Evolutionary conservation across 345 rosid species (phyloP).

Genomic region (Gossypium australe): DNA sequence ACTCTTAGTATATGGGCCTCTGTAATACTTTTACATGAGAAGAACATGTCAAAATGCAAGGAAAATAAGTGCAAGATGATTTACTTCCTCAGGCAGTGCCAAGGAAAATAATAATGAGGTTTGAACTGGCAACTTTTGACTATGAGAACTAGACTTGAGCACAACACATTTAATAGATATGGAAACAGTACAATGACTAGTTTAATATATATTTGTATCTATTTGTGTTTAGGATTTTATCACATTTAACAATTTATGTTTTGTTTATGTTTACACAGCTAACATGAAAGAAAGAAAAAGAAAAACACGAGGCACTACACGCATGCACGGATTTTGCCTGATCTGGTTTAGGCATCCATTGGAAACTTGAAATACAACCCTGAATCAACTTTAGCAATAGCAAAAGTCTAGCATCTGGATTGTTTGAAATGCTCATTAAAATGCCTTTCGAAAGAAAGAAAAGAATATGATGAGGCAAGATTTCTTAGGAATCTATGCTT

Average conservation of each 20-base stretch:
- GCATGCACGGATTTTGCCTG: background rate
- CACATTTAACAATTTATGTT: background rate
- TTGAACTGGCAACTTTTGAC: no score
- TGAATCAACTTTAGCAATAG: background rate
- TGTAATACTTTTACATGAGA: no score
- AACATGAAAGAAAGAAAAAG: background rate
- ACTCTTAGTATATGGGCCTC: no score
- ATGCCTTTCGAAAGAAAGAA: background rate
- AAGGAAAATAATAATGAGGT: no score
- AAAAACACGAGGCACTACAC: background rate
- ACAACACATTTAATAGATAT: no score
- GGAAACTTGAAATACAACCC: background rate
- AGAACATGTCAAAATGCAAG: no score
- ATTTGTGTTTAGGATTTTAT: no score
- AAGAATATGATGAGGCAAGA: background rate
- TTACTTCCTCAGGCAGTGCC: no score
- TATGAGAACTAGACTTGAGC: no score
- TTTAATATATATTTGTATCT: no score
- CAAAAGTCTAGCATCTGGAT: background rate
- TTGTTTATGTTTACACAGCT: background rate
- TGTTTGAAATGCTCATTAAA: constrained; percentile 1
- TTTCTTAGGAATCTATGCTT: background rate
- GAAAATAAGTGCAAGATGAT: no score
- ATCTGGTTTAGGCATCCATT: background rate
- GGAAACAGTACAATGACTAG: no score